phyloP scores from a whole-genome alignment of 2,329 filamentous ascomycete genomes.

The Ophiostoma perfectum region DNA sequence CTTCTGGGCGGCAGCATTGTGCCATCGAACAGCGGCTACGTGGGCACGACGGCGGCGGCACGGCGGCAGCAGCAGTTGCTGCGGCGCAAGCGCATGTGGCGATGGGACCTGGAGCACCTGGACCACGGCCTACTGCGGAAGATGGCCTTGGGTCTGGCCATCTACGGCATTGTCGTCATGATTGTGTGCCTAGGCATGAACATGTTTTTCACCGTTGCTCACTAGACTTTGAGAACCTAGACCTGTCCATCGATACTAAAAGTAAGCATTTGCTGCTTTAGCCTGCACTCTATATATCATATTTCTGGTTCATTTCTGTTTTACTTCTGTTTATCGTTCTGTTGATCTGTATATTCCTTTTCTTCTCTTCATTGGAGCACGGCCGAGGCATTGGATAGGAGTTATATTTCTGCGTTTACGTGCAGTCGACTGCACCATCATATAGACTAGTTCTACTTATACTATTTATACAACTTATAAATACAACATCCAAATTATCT shows the following conservation, averaged over 20 bases:
- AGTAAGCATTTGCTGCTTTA: not conserved
- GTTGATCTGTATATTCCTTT: not conserved
- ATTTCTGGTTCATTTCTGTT: not conserved
- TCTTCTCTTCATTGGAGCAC: not conserved
- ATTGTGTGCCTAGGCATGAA: constrained; percentile 80
- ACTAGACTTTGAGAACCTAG: constrained; percentile 38
- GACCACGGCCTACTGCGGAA: constrained; percentile 62
- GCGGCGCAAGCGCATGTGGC: constrained; percentile 44
- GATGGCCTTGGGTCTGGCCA: constrained; percentile 66
- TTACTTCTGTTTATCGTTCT: not conserved
- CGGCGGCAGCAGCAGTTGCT: constrained; percentile 33
- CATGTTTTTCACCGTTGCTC: constrained; percentile 65
- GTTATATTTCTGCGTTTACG: not conserved
- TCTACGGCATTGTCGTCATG: constrained; percentile 88
- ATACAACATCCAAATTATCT: too few species aligned
- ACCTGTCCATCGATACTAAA: not conserved
- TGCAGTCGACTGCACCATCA: constrained; percentile 1
- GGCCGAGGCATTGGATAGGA: constrained; percentile 12
- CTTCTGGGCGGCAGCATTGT: constrained; percentile 36
- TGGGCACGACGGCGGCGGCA: not conserved
- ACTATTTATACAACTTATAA: not conserved
- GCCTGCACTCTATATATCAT: not conserved
- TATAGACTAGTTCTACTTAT: constrained; percentile 2
- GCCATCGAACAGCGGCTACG: constrained; percentile 39
- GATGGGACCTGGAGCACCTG: constrained; percentile 58